Evolutionary conservation across 2,329 filamentous ascomycete genomes (phyloP).

Genomic region (Metarhizium guizhouense): DNA sequence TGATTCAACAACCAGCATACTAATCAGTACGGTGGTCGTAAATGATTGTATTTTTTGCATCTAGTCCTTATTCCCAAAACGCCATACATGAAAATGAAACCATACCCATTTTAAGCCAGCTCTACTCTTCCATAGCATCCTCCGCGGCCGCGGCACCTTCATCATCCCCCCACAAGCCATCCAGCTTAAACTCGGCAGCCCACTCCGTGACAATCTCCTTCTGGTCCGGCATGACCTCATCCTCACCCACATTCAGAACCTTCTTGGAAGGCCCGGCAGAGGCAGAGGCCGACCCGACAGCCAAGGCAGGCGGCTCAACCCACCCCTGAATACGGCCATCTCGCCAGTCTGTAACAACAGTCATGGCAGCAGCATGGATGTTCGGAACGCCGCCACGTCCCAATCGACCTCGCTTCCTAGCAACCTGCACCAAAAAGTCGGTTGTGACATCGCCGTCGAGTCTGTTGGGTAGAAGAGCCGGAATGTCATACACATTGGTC

Average conservation of each 20-base stretch:
- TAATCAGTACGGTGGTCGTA: no score
- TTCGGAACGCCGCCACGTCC: slow-evolving; percentile 89
- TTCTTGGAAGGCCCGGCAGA: slow-evolving; percentile 19
- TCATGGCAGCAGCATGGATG: slow-evolving; percentile 76
- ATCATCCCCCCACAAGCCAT: slow-evolving; percentile 77
- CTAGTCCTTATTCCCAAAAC: background rate
- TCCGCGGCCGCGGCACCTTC: slow-evolving; percentile 17
- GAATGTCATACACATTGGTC: slow-evolving; percentile 74
- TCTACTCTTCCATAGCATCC: slow-evolving; percentile 44
- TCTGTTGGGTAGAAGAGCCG: slow-evolving; percentile 60
- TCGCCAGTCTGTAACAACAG: slow-evolving; percentile 92
- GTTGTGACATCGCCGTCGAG: slow-evolving; percentile 69
- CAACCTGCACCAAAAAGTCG: slow-evolving; percentile 91
- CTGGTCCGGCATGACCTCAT: slow-evolving; percentile 51
- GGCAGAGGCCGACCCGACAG: slow-evolving; percentile 34
- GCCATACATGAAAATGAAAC: background rate
- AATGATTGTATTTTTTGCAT: slow-evolving; percentile 3
- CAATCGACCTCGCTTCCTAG: slow-evolving; percentile 81
- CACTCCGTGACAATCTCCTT: slow-evolving; percentile 87
- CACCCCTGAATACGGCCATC: slow-evolving; percentile 92
- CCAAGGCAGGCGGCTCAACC: slow-evolving; percentile 65
- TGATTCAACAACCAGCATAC: background rate
- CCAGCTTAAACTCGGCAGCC: slow-evolving; percentile 91
- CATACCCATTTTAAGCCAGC: background rate
- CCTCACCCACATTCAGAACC: slow-evolving; percentile 30